Percentiles rank a stretch among this genome's conserved stretches.
Conservation (phyloP, 2,329 filamentous ascomycete species). For the Sporothrix brunneoviolacea region DNA sequence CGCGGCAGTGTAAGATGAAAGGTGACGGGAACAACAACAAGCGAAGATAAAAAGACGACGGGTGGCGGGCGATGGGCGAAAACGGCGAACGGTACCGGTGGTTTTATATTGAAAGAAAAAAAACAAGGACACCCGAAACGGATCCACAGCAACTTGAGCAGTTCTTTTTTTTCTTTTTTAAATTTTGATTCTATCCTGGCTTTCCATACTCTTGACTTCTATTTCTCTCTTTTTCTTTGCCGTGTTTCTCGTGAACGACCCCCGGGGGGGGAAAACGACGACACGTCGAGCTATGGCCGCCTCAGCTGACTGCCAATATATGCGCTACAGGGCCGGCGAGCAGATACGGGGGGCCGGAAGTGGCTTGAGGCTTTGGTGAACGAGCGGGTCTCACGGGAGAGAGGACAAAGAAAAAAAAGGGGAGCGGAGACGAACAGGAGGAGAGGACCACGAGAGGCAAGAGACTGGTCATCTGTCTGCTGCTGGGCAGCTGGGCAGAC, state of each 20-base stretch:
- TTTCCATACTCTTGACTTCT: background rate
- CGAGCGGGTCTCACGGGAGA: background rate
- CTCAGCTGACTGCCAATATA: background rate
- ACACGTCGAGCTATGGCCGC: background rate
- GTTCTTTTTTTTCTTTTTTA: background rate
- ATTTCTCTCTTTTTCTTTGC: background rate
- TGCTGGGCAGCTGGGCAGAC: too few relatives aligned
- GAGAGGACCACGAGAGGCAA: background rate
- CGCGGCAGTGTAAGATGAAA: conserved; percentile 6
- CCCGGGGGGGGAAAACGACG: background rate
- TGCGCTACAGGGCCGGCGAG: background rate
- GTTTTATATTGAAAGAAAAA: too few relatives aligned
- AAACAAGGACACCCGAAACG: background rate
- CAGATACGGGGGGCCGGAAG: too few relatives aligned
- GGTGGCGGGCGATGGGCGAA: background rate
- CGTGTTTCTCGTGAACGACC: background rate
- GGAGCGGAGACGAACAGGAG: background rate
- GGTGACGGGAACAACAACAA: conserved; percentile 6
- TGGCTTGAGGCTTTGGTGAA: background rate
- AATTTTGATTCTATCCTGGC: background rate
- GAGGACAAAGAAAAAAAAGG: too few relatives aligned
- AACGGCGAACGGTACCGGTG: background rate
- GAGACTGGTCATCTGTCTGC: background rate
- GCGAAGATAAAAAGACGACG: background rate
- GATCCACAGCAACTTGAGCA: background rate